phyloP scores from a whole-genome alignment of 1,139 yeast species.

The Magnusiomyces fungicola region DNA sequence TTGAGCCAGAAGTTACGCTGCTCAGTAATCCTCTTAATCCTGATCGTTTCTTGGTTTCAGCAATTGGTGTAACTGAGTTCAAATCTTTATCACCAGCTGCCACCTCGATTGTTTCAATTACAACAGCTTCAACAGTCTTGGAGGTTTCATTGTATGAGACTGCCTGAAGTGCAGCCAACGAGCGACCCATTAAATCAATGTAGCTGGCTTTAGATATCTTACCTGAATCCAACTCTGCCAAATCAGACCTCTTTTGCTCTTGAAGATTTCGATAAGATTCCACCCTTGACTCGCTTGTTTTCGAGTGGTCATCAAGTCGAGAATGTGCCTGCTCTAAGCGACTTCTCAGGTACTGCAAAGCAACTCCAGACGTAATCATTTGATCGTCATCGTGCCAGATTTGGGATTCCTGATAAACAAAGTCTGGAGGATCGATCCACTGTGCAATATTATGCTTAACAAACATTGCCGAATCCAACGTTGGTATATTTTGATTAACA shows the following conservation, averaged over 20 bases:
- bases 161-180: constrained; percentile 49
- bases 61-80: constrained; percentile 30
- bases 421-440: constrained; percentile 87
- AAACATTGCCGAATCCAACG: constrained; percentile 81
- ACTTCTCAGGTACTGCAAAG: constrained; percentile 58
- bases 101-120: constrained; percentile 80
- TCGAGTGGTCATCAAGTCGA: constrained; percentile 22
- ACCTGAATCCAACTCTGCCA: constrained; percentile 18
- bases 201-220: constrained; percentile 23
- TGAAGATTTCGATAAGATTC: constrained; percentile 25
- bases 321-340: constrained; percentile 39
- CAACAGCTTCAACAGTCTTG: constrained; percentile 73
- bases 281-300: constrained; percentile 29
- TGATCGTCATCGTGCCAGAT: constrained; percentile 97
- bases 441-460: constrained; percentile 70
- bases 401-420: constrained; percentile 76
- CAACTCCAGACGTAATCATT: constrained; percentile 54
- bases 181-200: constrained; percentile 46
- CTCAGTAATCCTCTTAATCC: constrained; percentile 23
- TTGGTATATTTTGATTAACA: constrained; percentile 64
- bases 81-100: constrained; percentile 62
- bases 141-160: constrained; percentile 68
- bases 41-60: constrained; percentile 26
- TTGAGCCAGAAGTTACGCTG: constrained; percentile 17
- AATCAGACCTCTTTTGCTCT: constrained; percentile 22